Evolutionary conservation across 2,329 filamentous ascomycete species (phyloP).

Genomic region (Pyrenochaeta sp.): DNA sequence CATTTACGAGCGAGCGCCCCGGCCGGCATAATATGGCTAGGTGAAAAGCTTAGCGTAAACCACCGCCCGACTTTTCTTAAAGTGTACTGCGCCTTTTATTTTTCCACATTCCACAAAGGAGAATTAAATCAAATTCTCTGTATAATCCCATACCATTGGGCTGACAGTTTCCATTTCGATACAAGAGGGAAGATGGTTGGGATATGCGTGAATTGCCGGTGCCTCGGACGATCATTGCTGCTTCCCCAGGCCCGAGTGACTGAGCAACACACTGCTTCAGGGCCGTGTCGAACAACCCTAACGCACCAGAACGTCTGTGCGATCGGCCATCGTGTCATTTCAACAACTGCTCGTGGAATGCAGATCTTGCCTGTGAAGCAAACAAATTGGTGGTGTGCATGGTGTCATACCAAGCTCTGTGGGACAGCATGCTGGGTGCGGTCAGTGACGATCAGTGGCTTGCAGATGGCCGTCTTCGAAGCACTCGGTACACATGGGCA

Average conservation of each 20-base stretch:
- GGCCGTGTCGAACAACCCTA: no score
- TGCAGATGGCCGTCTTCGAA: not conserved
- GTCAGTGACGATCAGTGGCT: conserved; percentile 2
- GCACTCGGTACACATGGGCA: not conserved
- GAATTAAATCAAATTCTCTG: not conserved
- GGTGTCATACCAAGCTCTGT: conserved; percentile 7
- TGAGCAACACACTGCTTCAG: conserved; percentile 4
- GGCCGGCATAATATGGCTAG: not conserved
- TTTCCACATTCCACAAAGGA: no score
- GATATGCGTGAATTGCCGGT: conserved; percentile 19
- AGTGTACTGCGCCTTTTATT: not conserved
- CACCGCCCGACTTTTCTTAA: not conserved
- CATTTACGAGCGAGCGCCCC: not conserved
- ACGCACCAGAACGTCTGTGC: not conserved
- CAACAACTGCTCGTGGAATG: not conserved
- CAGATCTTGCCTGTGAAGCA: not conserved
- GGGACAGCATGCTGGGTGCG: not conserved
- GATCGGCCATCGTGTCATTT: not conserved
- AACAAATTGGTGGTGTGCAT: not conserved
- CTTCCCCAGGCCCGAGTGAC: conserved; percentile 24
- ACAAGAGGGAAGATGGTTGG: not conserved
- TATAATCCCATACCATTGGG: not conserved
- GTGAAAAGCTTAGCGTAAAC: conserved; percentile 16
- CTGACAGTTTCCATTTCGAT: not conserved
- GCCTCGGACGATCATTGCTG: conserved; percentile 12